Evolutionary conservation across 805 yeast species (phyloP).

Genomic region (Saccharomycopsis microspora): DNA sequence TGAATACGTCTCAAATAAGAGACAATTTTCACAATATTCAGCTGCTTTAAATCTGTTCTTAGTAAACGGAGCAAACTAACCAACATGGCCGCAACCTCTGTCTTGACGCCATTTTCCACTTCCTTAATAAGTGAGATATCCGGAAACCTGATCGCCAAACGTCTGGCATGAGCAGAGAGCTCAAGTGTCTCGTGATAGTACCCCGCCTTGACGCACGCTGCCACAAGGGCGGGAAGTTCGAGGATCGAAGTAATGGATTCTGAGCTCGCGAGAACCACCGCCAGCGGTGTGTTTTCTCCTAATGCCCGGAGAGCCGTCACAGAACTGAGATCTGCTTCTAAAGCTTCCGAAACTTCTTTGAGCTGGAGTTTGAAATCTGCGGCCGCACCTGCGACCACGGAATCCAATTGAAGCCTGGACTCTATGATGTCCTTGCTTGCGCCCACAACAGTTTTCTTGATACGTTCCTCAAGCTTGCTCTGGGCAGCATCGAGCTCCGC

Average conservation of each 20-base stretch:
- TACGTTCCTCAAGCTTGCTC: conserved; percentile 33
- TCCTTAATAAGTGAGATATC: conserved; percentile 34
- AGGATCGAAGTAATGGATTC: conserved; percentile 67
- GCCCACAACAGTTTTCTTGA: conserved; percentile 28
- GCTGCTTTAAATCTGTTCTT: conserved; percentile 66
- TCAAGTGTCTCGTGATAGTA: conserved; percentile 86
- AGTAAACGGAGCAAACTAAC: conserved; percentile 57
- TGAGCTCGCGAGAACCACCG: conserved; percentile 43
- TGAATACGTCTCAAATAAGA: conserved; percentile 64
- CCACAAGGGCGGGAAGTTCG: conserved; percentile 73
- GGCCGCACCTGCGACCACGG: conserved; percentile 23
- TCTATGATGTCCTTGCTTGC: conserved; percentile 30
- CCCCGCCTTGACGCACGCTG: conserved; percentile 77
- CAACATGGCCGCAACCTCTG: conserved; percentile 56
- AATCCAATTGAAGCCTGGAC: conserved; percentile 29
- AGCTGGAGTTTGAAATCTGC: conserved; percentile 21
- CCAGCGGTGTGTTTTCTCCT: conserved; percentile 17
- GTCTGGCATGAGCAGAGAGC: conserved; percentile 59
- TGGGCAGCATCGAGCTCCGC: conserved; percentile 60
- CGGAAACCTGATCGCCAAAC: conserved; percentile 62
- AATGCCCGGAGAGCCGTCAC: conserved; percentile 16
- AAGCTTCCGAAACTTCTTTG: not conserved
- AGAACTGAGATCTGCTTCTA: conserved; percentile 6
- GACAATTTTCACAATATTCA: conserved; percentile 67
- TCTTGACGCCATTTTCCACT: conserved; percentile 39